Evolutionary conservation across 225 moss, liverwort and hornwort genomes (phyloP).

Genomic region (Thuidium tamariscinum): DNA sequence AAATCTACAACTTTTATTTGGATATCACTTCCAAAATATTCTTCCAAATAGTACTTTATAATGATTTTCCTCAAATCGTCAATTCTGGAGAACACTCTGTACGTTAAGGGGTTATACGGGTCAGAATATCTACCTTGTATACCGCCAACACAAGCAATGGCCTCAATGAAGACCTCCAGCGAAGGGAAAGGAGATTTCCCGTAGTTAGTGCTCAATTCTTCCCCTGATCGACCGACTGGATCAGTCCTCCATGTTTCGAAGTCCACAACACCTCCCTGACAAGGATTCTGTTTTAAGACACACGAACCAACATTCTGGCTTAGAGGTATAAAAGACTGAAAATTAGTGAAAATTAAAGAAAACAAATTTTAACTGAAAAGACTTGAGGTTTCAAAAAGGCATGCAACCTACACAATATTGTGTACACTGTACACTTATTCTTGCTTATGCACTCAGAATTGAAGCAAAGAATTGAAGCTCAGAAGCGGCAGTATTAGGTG

Average conservation of each 20-base stretch:
- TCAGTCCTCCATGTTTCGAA: slow-evolving; percentile 40
- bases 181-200: slow-evolving; percentile 84
- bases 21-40: no score
- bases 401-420: not conserved
- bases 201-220: slow-evolving; percentile 32
- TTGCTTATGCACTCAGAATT: not conserved
- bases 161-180: slow-evolving; percentile 77
- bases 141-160: slow-evolving; percentile 65
- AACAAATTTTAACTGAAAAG: not conserved
- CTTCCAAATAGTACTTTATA: no score
- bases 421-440: not conserved
- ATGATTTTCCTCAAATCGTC: no score
- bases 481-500: not conserved
- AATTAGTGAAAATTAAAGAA: not conserved
- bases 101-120: not conserved
- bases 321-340: not conserved
- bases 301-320: not conserved
- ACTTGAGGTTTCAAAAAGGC: not conserved
- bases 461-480: not conserved
- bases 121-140: slow-evolving; percentile 42
- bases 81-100: no score
- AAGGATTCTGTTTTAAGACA: slow-evolving; percentile 21
- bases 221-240: slow-evolving; percentile 10
- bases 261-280: slow-evolving; percentile 65
- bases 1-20: no score